A percentile compares a stretch with the other conserved stretches of the same genome.
Conservation (phyloP, 129 eudicot genomes). For the Arctium lappa region DNA sequence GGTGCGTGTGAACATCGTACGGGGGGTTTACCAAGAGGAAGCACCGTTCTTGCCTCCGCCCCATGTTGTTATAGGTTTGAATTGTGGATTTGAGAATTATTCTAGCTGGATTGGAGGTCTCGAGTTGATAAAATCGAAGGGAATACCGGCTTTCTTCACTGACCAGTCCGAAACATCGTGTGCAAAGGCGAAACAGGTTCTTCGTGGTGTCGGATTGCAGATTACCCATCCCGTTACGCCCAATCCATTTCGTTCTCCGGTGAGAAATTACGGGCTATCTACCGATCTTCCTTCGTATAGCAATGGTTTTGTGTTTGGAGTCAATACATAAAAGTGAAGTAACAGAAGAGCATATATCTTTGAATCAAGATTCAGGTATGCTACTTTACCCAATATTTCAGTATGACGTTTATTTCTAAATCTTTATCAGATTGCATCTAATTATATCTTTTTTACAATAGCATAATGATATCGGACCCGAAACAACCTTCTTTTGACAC, state of each 20-base stretch:
- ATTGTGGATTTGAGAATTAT: slow-evolving; percentile 40
- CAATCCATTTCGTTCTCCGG: slow-evolving; percentile 55
- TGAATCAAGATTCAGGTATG: not conserved
- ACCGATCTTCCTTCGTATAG: slow-evolving; percentile 42
- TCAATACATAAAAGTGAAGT: slow-evolving; percentile 25
- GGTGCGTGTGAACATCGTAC: slow-evolving; percentile 29
- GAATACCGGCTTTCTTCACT: slow-evolving; percentile 43
- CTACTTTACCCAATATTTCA: not conserved
- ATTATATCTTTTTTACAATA: not conserved
- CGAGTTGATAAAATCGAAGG: slow-evolving; percentile 35
- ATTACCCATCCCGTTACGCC: slow-evolving; percentile 52
- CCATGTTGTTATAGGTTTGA: slow-evolving; percentile 39
- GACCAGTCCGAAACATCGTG: slow-evolving; percentile 43
- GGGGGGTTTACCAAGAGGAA: slow-evolving; percentile 49
- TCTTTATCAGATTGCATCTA: no score
- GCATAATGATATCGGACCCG: not conserved
- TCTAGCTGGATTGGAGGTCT: slow-evolving; percentile 51
- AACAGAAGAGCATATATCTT: no score
- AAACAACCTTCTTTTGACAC: not conserved
- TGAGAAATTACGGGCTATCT: slow-evolving; percentile 33
- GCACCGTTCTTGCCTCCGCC: slow-evolving; percentile 40
- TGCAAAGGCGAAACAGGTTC: slow-evolving; percentile 43
- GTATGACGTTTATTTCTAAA: no score
- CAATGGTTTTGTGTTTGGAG: slow-evolving; percentile 52
- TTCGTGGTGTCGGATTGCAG: slow-evolving; percentile 40